A percentile compares a stretch with the other conserved stretches of the same genome.
phyloP scores from a whole-genome alignment of 2,329 filamentous ascomycete species.

The Aspergillus novoparasiticus region DNA sequence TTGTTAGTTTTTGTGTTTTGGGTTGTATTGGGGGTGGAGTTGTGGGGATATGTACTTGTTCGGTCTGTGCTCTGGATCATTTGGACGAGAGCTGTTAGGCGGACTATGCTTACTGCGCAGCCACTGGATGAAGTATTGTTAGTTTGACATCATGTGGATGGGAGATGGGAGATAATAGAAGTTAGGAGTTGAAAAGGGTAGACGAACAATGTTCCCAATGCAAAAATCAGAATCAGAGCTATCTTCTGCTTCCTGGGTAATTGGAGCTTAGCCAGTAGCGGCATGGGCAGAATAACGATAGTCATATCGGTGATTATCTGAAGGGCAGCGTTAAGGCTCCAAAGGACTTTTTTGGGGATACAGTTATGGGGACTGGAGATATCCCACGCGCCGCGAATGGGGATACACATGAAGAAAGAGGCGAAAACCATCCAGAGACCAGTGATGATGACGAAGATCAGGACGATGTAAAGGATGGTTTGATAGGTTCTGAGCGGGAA shows the following conservation, averaged over 20 bases:
- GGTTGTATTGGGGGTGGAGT: not conserved
- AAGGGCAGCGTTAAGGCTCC: slow-evolving; percentile 33
- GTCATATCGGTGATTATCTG: slow-evolving; percentile 31
- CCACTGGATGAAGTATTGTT: slow-evolving; percentile 22
- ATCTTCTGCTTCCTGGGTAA: slow-evolving; percentile 26
- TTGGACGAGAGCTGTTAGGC: slow-evolving; percentile 22
- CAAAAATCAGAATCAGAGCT: slow-evolving; percentile 30
- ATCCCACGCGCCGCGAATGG: slow-evolving; percentile 30
- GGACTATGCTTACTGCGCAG: slow-evolving; percentile 30
- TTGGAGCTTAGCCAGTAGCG: slow-evolving; percentile 23
- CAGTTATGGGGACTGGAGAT: slow-evolving; percentile 14
- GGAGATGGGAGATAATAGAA: not conserved
- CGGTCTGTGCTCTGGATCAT: slow-evolving; percentile 21
- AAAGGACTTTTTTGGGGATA: slow-evolving; percentile 23
- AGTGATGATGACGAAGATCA: slow-evolving; percentile 23
- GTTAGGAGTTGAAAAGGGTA: not conserved
- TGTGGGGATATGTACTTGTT: slow-evolving; percentile 20
- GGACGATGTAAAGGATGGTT: slow-evolving; percentile 17
- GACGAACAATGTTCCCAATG: slow-evolving; percentile 32
- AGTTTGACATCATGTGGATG: not conserved
- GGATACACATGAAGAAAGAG: slow-evolving; percentile 30
- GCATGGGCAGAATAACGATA: slow-evolving; percentile 32
- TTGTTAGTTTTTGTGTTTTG: not conserved
- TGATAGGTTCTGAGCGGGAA: slow-evolving; percentile 28
- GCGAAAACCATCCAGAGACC: slow-evolving; percentile 34